phyloP scores from a whole-genome alignment of 2,329 filamentous ascomycete species.

The Purpureocillium lavendulum region DNA sequence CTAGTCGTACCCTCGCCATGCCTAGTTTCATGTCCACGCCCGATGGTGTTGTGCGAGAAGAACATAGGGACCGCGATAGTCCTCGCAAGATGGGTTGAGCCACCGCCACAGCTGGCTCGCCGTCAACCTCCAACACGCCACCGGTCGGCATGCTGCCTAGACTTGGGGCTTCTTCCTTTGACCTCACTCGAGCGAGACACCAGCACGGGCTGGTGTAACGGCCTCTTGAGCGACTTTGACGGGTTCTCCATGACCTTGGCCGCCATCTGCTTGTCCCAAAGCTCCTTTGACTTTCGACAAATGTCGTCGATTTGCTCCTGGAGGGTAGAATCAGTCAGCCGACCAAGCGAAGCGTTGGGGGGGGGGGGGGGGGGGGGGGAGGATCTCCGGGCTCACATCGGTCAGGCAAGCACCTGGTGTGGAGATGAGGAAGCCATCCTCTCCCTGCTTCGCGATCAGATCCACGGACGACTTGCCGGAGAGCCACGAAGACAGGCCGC shows the following conservation, averaged over 20 bases:
- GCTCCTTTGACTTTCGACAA: constrained; percentile 48
- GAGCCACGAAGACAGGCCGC: constrained; percentile 8
- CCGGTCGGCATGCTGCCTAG: constrained; percentile 16
- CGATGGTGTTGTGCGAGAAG: no score
- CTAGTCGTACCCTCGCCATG: no score
- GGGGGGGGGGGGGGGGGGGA: no score
- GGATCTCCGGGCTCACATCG: constrained; percentile 39
- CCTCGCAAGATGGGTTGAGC: no score
- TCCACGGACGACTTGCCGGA: constrained; percentile 1
- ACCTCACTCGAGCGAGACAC: constrained; percentile 21
- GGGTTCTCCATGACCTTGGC: constrained; percentile 36
- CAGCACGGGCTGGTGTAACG: constrained; percentile 46
- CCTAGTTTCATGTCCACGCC: not conserved
- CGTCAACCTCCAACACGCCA: not conserved
- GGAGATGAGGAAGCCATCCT: constrained; percentile 53
- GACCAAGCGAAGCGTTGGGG: not conserved
- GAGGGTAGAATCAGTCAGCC: constrained; percentile 9
- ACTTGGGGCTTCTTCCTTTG: constrained; percentile 14
- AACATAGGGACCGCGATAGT: no score
- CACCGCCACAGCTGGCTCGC: no score
- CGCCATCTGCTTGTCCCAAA: constrained; percentile 47
- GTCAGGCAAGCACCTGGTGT: constrained; percentile 49
- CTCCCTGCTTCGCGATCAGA: constrained; percentile 32
- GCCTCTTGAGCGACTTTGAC: constrained; percentile 44
- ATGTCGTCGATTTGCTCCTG: constrained; percentile 56